A percentile compares a stretch with the other conserved stretches of the same genome.
Evolutionary conservation across 257 asterid genomes (phyloP).

Genomic region (Galeopsis tetrahit): DNA sequence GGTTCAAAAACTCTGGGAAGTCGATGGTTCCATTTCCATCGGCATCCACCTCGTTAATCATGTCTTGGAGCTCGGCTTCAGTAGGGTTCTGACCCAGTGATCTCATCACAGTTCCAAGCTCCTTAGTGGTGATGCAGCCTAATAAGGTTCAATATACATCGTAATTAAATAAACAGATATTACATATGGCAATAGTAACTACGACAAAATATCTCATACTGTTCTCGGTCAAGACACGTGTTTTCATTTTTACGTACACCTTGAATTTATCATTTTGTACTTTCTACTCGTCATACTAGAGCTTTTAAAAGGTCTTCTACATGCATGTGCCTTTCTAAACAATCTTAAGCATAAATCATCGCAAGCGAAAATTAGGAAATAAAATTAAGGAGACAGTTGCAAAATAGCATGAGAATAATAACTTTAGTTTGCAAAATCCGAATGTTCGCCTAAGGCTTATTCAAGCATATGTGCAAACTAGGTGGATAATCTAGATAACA

Average conservation of each 20-base stretch:
- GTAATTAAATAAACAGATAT: not conserved
- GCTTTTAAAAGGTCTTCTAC: not conserved
- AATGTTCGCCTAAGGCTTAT: not conserved
- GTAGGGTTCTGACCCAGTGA: slow-evolving; percentile 71
- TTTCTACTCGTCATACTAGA: not conserved
- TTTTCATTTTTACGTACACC: not conserved
- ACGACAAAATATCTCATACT: not conserved
- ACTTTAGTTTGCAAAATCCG: not conserved
- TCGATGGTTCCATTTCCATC: slow-evolving; percentile 71
- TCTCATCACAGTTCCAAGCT: slow-evolving; percentile 74
- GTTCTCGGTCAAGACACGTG: not conserved
- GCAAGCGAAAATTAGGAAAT: slow-evolving; percentile 15
- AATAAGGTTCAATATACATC: not conserved
- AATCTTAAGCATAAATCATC: not conserved
- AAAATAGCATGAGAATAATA: not conserved
- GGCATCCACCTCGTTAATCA: slow-evolving; percentile 71
- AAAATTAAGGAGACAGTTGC: not conserved
- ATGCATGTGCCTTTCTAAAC: not conserved
- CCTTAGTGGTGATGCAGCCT: slow-evolving; percentile 78
- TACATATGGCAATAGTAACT: not conserved
- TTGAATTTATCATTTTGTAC: not conserved
- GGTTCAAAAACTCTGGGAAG: slow-evolving; percentile 66
- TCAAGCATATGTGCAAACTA: not conserved
- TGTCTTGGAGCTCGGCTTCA: slow-evolving; percentile 71
- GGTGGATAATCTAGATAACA: not conserved